Conservation (phyloP, 2,329 filamentous ascomycete genomes). For the Fusarium sp. region DNA sequence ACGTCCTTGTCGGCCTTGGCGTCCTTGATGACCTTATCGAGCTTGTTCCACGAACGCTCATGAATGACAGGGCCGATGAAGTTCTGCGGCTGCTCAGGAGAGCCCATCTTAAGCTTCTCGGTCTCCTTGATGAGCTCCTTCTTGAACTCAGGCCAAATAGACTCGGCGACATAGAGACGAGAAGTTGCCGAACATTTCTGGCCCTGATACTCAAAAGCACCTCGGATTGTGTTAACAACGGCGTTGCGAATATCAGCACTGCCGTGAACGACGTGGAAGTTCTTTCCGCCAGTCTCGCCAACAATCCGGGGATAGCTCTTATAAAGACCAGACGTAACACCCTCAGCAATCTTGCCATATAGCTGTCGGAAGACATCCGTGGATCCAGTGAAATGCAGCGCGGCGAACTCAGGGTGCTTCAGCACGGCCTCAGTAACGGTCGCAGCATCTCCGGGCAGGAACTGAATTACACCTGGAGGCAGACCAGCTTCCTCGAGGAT, state of each 20-base stretch:
- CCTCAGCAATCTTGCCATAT: slow-evolving; percentile 85
- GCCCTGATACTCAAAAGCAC: slow-evolving; percentile 90
- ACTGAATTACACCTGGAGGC: slow-evolving; percentile 89
- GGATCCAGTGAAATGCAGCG: slow-evolving; percentile 92
- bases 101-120: slow-evolving; percentile 72
- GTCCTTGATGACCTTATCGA: slow-evolving; percentile 80
- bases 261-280: slow-evolving; percentile 86
- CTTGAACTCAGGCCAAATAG: slow-evolving; percentile 81
- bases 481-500: slow-evolving; percentile 92
- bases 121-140: slow-evolving; percentile 68
- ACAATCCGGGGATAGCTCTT: slow-evolving; percentile 87
- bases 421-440: slow-evolving; percentile 84
- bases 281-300: slow-evolving; percentile 92
- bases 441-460: slow-evolving; percentile 87
- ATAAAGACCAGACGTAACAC: slow-evolving; percentile 85
- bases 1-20: slow-evolving; percentile 81
- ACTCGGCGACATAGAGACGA: slow-evolving; percentile 79
- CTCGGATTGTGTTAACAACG: slow-evolving; percentile 83
- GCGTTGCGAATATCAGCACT: slow-evolving; percentile 84
- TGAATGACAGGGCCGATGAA: slow-evolving; percentile 92
- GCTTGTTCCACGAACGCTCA: slow-evolving; percentile 82
- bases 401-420: slow-evolving; percentile 82
- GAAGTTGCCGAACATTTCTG: slow-evolving; percentile 92
- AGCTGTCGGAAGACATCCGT: slow-evolving; percentile 90
- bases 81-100: slow-evolving; percentile 77